Conservation (phyloP, 495 filamentous ascomycete genomes). For the Schizothecium vesticola region DNA sequence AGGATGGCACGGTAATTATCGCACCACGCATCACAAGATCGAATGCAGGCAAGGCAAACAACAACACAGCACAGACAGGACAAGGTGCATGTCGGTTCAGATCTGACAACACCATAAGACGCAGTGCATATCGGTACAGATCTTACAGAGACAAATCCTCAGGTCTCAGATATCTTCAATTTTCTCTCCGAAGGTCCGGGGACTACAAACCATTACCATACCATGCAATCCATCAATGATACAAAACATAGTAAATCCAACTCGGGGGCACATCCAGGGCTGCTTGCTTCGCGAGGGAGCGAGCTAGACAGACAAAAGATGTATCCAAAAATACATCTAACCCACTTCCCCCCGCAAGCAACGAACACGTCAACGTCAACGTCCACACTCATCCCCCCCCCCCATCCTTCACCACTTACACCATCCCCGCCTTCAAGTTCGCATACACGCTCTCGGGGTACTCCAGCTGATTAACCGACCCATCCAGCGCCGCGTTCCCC, state of each 20-base stretch:
- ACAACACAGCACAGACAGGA: too few relatives aligned
- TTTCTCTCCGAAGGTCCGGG: background rate
- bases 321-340: background rate
- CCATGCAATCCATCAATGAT: background rate
- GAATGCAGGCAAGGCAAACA: too few relatives aligned
- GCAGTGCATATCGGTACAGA: too few relatives aligned
- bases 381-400: background rate
- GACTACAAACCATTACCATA: background rate
- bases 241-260: background rate
- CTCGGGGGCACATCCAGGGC: background rate
- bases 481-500: constrained; percentile 31
- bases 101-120: too few relatives aligned
- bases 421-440: constrained; percentile 30
- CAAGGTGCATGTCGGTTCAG: too few relatives aligned
- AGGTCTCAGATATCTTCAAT: background rate
- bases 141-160: background rate
- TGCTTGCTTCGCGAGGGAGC: too few relatives aligned
- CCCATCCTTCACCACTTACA: background rate
- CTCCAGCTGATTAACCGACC: constrained; percentile 30
- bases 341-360: background rate
- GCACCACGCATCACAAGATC: too few relatives aligned
- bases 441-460: constrained; percentile 41
- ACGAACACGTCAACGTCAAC: too few relatives aligned
- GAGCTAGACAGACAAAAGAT: too few relatives aligned
- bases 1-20: too few relatives aligned